These are phyloP conservation scores for Brassica hybrid DNA, from an alignment of 441 rosid genomes.

Conservation along the genomic window DNA sequence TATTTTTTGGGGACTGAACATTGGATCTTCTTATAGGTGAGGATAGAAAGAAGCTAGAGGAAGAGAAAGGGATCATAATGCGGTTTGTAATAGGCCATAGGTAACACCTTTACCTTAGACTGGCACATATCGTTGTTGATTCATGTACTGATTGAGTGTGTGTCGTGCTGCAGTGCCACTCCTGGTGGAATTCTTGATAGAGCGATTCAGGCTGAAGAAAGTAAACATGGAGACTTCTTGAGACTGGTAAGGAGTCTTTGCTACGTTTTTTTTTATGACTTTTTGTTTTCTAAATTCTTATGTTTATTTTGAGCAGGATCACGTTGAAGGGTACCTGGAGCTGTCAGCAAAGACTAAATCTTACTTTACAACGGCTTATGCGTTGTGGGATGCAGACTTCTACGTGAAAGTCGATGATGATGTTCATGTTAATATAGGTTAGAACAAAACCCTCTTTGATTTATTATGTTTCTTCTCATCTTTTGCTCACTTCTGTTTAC, in stretches of 20 bases:
- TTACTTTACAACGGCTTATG: constrained; percentile 80
- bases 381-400: constrained; percentile 91
- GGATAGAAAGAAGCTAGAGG: constrained; percentile 82
- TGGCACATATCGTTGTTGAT: background rate
- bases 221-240: constrained; percentile 82
- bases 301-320: constrained; percentile 60
- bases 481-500: constrained; percentile 2
- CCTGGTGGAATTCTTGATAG: constrained; percentile 92
- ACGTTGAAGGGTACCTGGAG: constrained; percentile 94
- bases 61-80: constrained; percentile 89
- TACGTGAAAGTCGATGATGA: constrained; percentile 94
- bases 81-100: constrained; percentile 97
- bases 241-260: constrained; percentile 68
- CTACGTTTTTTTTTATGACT: constrained; percentile 1
- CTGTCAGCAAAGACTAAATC: constrained; percentile 86
- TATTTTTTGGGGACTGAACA: constrained; percentile 25
- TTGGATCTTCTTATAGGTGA: constrained; percentile 52
- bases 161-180: constrained; percentile 61
- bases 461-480: constrained; percentile 22
- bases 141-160: background rate
- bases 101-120: constrained; percentile 37
- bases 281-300: constrained; percentile 2
- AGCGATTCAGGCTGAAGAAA: constrained; percentile 92
- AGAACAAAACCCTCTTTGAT: too few relatives aligned
- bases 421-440: constrained; percentile 94